Evolutionary conservation across 2,329 filamentous ascomycete genomes (phyloP), one percentile per base, ranked within the genome.

Genomic region (Chaetomium sp.): DNA sequence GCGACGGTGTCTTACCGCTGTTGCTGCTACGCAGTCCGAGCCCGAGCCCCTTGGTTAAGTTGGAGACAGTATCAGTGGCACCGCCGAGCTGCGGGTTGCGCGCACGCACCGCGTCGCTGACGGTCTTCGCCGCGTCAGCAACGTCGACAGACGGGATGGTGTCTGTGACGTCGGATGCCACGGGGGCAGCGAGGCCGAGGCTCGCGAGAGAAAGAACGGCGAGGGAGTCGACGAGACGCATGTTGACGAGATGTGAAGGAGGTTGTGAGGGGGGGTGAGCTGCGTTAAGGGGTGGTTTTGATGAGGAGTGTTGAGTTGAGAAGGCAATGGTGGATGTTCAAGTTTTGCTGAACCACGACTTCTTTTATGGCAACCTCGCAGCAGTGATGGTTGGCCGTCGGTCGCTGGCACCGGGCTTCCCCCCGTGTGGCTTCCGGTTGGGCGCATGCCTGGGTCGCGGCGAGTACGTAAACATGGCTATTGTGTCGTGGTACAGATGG

Each of bases 151-250:
- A 12, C 37, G 33, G n/a, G 11, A 6, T 34, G 6, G 8, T 38
- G 14, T 27, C 37, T 44, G 41, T 34, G 14, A 43, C 9, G 36
- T 35, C 37, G 46, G 32, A 27, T 27, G 19, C 12, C 33, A 48
- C 11, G 19, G 58, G 56, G 1, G 53, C 35, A 27, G 56, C 56
- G 9, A 56, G 55, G 43, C 46, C 52, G 33, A 58, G 48, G 42
- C 49, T 47, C 8, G 54, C 52, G 38, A 59, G 52, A 43, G 54
- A 46, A 38, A 59, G 43, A 43, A 57, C 11, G 35, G 54, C 37
- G 52, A 59, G 32, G 11, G 57, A 56, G 35, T 33, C 49, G 38
- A 55, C 12, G 52, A 61, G 55, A 14, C 49, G 56, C 59, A 61
- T 61, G 6, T 43, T 59, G 52, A 11, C n/a, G 38, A 12, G 6